Conservation (phyloP, 495 filamentous ascomycete species). For the Trichoderma asperelloides region DNA sequence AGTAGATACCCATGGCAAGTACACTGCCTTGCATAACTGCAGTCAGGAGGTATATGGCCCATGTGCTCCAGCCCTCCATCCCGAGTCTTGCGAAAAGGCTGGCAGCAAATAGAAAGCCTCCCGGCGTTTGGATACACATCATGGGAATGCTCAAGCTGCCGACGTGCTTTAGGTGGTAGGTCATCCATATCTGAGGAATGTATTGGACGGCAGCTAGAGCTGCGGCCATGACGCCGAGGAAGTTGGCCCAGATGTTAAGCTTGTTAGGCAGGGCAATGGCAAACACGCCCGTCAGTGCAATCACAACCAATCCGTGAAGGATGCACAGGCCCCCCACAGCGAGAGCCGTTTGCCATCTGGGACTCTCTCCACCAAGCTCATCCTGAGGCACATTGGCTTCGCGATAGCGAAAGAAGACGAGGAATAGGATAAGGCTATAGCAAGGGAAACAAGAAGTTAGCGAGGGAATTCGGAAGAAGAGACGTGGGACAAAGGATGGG, state of each 20-base stretch:
- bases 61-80: constrained; percentile 82
- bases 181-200: constrained; percentile 88
- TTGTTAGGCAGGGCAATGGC: constrained; percentile 44
- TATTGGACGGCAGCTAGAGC: constrained; percentile 84
- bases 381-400: constrained; percentile 41
- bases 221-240: constrained; percentile 68
- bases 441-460: neutral
- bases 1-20: constrained; percentile 70
- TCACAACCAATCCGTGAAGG: constrained; percentile 57
- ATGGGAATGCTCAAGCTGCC: constrained; percentile 89
- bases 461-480: neutral
- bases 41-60: constrained; percentile 81
- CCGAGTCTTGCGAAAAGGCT: constrained; percentile 79
- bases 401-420: constrained; percentile 71
- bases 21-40: constrained; percentile 79
- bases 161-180: constrained; percentile 71
- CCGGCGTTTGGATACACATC: constrained; percentile 97
- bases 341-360: constrained; percentile 68
- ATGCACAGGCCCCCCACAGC: constrained; percentile 59
- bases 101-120: constrained; percentile 76
- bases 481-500: no score
- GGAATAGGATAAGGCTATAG: constrained; percentile 68
- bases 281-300: constrained; percentile 57
- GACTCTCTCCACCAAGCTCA: constrained; percentile 32
- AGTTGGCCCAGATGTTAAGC: constrained; percentile 69